Conservation (phyloP, 306 rosid genomes). For the Pterocarpus santalinus region DNA sequence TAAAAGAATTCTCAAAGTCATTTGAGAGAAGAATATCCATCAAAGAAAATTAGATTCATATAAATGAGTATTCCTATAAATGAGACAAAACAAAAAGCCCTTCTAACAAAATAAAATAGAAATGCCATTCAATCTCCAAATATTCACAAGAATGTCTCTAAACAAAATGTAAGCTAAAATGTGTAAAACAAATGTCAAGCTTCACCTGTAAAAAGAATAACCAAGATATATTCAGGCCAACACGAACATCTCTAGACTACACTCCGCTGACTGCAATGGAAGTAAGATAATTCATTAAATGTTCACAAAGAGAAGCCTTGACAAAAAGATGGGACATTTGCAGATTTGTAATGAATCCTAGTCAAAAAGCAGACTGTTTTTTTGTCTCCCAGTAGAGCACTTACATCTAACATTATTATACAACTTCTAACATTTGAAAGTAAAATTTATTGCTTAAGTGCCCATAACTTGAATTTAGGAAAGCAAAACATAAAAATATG, state of each 20-base stretch:
- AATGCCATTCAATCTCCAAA: conserved; percentile 37
- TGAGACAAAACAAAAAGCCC: conserved; percentile 17
- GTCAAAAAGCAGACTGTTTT: background rate
- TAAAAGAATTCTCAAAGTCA: too few relatives aligned
- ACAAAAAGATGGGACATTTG: conserved; percentile 33
- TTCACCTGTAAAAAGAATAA: conserved; percentile 96
- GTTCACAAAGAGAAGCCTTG: conserved; percentile 38
- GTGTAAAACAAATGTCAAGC: conserved; percentile 36
- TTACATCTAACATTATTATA: too few relatives aligned
- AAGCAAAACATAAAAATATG: too few relatives aligned
- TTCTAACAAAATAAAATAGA: conserved; percentile 35
- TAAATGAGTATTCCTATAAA: conserved; percentile 5
- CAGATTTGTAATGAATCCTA: conserved; percentile 19
- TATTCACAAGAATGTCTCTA: conserved; percentile 31
- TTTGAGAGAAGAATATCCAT: too few relatives aligned
- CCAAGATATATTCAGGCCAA: conserved; percentile 93
- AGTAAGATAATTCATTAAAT: conserved; percentile 39
- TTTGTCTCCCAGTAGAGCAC: too few relatives aligned
- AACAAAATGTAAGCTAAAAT: conserved; percentile 34
- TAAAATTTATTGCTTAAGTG: too few relatives aligned
- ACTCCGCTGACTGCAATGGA: conserved; percentile 75
- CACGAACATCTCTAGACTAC: conserved; percentile 78
- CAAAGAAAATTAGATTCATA: background rate
- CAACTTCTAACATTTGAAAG: too few relatives aligned
- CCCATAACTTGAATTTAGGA: too few relatives aligned